Evolutionary conservation across 2,329 filamentous ascomycete genomes (phyloP).

Genomic region (Fusarium metavorans): DNA sequence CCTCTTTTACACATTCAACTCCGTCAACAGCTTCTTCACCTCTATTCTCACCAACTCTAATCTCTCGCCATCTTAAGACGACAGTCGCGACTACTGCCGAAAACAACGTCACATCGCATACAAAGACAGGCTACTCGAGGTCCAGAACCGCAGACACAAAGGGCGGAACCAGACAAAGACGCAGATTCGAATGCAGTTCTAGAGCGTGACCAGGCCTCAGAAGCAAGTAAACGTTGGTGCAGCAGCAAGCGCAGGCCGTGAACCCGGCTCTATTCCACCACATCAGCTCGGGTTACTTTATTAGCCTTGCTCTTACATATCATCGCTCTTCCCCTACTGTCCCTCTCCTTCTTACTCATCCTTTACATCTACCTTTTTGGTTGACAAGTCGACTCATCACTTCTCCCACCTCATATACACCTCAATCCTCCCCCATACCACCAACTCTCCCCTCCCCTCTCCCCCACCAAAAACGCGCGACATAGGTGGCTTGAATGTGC

Average conservation of each 20-base stretch:
- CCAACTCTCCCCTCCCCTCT: slow-evolving; percentile 2
- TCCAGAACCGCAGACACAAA: slow-evolving; percentile 10
- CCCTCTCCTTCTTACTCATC: neutral
- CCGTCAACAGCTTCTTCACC: neutral
- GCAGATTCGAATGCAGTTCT: slow-evolving; percentile 28
- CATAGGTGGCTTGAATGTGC: slow-evolving; percentile 44
- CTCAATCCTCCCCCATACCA: slow-evolving; percentile 16
- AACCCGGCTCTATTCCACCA: slow-evolving; percentile 23
- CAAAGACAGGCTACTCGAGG: slow-evolving; percentile 15
- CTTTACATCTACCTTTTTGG: slow-evolving; percentile 9
- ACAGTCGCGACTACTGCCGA: slow-evolving; percentile 5
- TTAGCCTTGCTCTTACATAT: slow-evolving; percentile 28
- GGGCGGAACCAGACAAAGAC: slow-evolving; percentile 22
- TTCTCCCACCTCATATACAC: slow-evolving; percentile 18
- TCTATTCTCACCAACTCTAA: neutral
- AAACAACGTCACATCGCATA: slow-evolving; percentile 21
- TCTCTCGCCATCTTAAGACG: slow-evolving; percentile 1
- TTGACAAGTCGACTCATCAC: slow-evolving; percentile 13
- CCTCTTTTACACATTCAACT: slow-evolving; percentile 19
- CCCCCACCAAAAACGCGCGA: slow-evolving; percentile 37
- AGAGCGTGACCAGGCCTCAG: slow-evolving; percentile 27
- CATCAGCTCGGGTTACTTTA: slow-evolving; percentile 14
- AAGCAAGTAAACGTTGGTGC: slow-evolving; percentile 35
- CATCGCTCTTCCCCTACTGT: slow-evolving; percentile 20
- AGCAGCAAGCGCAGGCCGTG: slow-evolving; percentile 12